Percentiles rank a stretch among this genome's conserved stretches.
Evolutionary conservation across 2,329 filamentous ascomycete species (phyloP).

Genomic region (Cadophora sp.): DNA sequence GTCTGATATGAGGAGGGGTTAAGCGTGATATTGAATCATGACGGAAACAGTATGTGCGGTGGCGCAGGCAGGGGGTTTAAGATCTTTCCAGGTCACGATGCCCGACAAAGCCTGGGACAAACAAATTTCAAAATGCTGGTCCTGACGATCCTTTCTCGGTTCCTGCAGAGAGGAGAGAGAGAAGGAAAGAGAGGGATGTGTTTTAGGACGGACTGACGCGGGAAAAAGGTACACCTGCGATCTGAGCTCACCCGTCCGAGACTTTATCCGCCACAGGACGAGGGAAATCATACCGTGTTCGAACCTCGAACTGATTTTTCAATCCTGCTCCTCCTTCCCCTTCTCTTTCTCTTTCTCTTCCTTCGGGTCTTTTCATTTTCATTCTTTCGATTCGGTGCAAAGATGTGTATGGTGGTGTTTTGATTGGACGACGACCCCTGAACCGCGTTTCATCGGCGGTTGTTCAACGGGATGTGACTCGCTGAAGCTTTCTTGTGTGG

Average conservation of each 20-base stretch:
- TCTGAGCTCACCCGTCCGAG: slow-evolving; percentile 25
- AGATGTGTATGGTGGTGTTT: slow-evolving; percentile 12
- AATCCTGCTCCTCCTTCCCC: not conserved
- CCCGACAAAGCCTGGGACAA: not conserved
- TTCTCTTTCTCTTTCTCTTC: not conserved
- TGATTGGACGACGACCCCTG: slow-evolving; percentile 33
- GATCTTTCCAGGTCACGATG: not conserved
- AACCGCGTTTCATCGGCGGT: slow-evolving; percentile 33
- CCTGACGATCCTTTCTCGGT: slow-evolving; percentile 19
- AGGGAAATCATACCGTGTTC: slow-evolving; percentile 20
- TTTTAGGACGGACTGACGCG: slow-evolving; percentile 18
- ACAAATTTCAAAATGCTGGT: slow-evolving; percentile 23
- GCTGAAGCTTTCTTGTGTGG: slow-evolving; percentile 27
- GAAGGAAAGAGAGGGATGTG: not conserved
- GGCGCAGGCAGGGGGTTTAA: slow-evolving; percentile 21
- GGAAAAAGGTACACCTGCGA: slow-evolving; percentile 14
- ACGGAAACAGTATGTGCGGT: not conserved
- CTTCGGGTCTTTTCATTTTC: not conserved
- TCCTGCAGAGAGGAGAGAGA: not conserved
- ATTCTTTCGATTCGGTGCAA: not conserved
- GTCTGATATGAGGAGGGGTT: slow-evolving; percentile 14
- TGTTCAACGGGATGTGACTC: slow-evolving; percentile 26
- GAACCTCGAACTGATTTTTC: slow-evolving; percentile 21
- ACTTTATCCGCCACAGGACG: slow-evolving; percentile 18
- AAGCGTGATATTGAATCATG: slow-evolving; percentile 1